A percentile compares a stretch with the other conserved stretches of the same genome.
Conservation (phyloP, 148 eudicot genomes). For the Cornus controversa region DNA sequence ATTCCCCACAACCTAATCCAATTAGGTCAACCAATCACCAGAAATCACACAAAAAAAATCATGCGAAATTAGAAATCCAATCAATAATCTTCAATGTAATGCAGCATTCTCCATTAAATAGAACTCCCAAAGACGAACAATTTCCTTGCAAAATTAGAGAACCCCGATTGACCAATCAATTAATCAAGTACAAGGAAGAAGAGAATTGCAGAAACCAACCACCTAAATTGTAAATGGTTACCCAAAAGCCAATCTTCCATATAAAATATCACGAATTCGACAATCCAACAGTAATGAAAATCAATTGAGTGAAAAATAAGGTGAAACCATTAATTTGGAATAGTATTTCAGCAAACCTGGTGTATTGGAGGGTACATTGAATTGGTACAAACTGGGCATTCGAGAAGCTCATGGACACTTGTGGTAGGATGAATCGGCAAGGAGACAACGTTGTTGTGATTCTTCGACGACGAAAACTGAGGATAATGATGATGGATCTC, state of each 20-base stretch:
- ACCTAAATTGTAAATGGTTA: not conserved
- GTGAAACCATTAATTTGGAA: not conserved
- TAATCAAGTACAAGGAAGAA: not conserved
- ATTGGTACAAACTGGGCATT: constrained; percentile 74
- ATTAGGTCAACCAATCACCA: not conserved
- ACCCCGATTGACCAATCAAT: not conserved
- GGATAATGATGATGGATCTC: constrained; percentile 36
- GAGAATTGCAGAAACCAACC: not conserved
- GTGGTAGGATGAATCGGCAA: constrained; percentile 40
- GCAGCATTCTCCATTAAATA: not conserved
- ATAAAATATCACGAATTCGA: not conserved
- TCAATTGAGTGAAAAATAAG: not conserved
- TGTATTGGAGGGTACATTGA: constrained; percentile 85
- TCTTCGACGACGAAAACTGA: constrained; percentile 51
- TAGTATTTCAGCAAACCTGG: constrained; percentile 44
- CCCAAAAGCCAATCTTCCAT: not conserved
- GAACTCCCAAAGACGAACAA: not conserved
- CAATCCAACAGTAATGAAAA: not conserved
- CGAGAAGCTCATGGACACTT: constrained; percentile 75
- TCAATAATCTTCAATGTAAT: not conserved
- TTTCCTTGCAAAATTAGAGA: not conserved
- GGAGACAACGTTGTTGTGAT: constrained; percentile 21
- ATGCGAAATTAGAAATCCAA: not conserved
- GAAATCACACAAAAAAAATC: not conserved
- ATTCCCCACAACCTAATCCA: not conserved